Percentiles rank a stretch among this genome's conserved stretches.
These are phyloP conservation scores for Ceratobasidium sp. DNA, from an alignment of 1,284 basidiomycete species.

Conservation along the genomic window DNA sequence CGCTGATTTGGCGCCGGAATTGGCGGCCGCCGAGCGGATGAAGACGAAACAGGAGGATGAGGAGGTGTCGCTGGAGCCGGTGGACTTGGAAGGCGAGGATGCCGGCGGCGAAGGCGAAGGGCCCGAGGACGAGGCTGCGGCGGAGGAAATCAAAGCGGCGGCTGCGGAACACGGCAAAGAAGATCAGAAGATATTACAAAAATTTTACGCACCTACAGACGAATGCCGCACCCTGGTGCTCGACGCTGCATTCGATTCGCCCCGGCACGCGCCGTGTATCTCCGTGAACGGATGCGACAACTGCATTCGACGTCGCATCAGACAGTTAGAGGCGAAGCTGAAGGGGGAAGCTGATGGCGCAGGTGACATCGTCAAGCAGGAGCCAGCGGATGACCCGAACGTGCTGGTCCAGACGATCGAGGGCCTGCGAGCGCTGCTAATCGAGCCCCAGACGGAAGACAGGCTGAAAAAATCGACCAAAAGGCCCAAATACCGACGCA, in stretches of 20 bases:
- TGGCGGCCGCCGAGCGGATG: not conserved
- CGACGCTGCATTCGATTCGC: not conserved
- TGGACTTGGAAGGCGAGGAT: not conserved
- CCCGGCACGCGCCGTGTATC: constrained; percentile 2
- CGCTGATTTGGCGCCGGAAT: not conserved
- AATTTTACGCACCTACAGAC: not conserved
- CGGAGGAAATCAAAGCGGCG: not conserved
- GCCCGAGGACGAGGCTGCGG: too few relatives aligned
- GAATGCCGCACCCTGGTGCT: not conserved
- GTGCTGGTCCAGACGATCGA: not conserved
- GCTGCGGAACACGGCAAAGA: not conserved
- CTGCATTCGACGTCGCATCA: constrained; percentile 1
- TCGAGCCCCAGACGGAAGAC: not conserved
- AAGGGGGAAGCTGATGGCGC: not conserved
- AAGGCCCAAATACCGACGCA: not conserved
- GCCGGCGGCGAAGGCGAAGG: not conserved
- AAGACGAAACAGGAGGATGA: not conserved
- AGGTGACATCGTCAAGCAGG: not conserved
- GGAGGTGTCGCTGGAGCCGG: not conserved
- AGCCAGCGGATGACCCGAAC: not conserved
- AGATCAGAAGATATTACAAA: not conserved
- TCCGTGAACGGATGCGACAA: not conserved
- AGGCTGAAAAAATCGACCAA: not conserved
- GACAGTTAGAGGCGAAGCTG: not conserved
- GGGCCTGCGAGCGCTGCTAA: too few relatives aligned